These are phyloP conservation scores for Penicillium sp. DNA, from an alignment of 2,329 filamentous ascomycete genomes.

Conservation along the genomic window DNA sequence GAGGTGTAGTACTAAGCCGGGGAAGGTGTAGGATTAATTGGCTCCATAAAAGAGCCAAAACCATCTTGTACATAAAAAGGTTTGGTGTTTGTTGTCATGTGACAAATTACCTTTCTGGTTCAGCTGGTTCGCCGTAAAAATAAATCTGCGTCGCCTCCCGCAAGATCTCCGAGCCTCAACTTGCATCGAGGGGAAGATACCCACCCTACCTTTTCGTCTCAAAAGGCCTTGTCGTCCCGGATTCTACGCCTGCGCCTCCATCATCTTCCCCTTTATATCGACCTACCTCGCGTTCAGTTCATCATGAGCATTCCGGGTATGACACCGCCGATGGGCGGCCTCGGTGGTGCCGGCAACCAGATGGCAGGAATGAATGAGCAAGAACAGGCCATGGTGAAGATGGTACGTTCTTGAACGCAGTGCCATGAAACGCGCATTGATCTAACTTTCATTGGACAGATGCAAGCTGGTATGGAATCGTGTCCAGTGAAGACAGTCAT, in stretches of 20 bases:
- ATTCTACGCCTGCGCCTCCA: background rate
- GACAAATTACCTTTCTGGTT: conserved; percentile 13
- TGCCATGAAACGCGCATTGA: background rate
- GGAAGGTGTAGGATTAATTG: too few species aligned
- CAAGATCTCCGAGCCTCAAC: conserved; percentile 23
- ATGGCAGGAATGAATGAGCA: conserved; percentile 44
- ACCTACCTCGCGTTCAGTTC: conserved; percentile 1
- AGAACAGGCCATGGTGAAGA: conserved; percentile 46
- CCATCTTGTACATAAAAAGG: too few species aligned
- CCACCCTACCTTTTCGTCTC: background rate
- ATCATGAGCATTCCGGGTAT: conserved; percentile 37
- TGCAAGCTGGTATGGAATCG: conserved; percentile 83
- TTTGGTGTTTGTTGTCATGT: conserved; percentile 27
- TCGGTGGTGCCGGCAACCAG: conserved; percentile 23
- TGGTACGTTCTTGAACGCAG: conserved; percentile 27
- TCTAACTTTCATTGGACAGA: conserved; percentile 45
- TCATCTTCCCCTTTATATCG: background rate
- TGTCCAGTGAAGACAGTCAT: conserved; percentile 84
- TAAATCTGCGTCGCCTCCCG: conserved; percentile 36
- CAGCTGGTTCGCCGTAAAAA: conserved; percentile 24
- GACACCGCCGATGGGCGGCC: conserved; percentile 27
- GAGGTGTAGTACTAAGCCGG: too few species aligned
- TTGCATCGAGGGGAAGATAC: conserved; percentile 1
- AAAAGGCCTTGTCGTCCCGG: background rate
- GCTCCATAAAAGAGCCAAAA: too few species aligned